These are phyloP conservation scores for Wallacemonas sp. DNA, from an alignment of 208 protist genomes.

Conservation along the genomic window DNA sequence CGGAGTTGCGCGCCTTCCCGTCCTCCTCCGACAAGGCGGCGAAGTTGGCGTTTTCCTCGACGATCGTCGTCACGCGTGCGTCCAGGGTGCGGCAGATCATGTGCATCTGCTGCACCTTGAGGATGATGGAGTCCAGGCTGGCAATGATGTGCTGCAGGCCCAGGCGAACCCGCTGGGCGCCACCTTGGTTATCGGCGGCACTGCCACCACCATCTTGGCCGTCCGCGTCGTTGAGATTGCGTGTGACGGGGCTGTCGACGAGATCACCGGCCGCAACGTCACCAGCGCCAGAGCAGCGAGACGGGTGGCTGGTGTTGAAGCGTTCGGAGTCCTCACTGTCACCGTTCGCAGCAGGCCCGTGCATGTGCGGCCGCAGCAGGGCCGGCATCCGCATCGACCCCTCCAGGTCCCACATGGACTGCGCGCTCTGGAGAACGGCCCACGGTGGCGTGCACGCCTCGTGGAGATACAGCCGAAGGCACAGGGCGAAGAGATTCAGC, in stretches of 20 bases:
- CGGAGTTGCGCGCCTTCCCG: too few relatives aligned
- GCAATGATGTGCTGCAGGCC: conserved; percentile 11
- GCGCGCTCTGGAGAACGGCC: neutral
- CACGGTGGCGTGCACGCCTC: neutral
- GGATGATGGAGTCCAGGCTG: neutral
- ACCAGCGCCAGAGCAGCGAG: too few relatives aligned
- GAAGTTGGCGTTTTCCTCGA: conserved; percentile 21
- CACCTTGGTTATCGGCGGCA: neutral
- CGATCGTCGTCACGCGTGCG: conserved; percentile 17
- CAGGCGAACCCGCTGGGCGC: neutral
- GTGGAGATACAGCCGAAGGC: neutral
- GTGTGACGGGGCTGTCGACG: neutral
- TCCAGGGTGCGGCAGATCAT: neutral
- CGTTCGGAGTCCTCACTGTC: too few relatives aligned
- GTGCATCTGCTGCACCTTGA: neutral
- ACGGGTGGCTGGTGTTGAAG: too few relatives aligned
- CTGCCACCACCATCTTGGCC: neutral
- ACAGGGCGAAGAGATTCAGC: conserved; percentile 1
- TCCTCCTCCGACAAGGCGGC: conserved; percentile 29
- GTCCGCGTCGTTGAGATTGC: too few relatives aligned
- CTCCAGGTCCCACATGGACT: neutral
- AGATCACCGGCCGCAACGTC: too few relatives aligned
- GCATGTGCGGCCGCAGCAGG: neutral
- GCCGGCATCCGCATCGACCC: neutral
- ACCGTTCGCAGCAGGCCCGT: neutral